phyloP scores from a whole-genome alignment of 2,329 filamentous ascomycete genomes.

The Ceratocystis lukuohia region DNA sequence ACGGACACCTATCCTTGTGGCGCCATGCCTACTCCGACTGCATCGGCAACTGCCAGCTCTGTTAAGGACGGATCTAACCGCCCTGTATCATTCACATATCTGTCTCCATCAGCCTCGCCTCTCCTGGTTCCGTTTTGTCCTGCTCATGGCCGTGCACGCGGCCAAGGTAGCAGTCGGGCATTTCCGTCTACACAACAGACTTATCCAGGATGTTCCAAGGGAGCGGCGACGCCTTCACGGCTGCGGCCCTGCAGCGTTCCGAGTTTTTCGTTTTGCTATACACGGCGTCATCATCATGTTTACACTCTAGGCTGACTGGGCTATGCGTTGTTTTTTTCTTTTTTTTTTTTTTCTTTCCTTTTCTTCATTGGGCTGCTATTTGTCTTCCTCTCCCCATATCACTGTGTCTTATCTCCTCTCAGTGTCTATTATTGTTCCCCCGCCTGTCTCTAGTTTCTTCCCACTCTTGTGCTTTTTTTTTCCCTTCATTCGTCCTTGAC shows the following conservation, averaged over 20 bases:
- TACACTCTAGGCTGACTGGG: slow-evolving; percentile 14
- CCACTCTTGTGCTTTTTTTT: slow-evolving; percentile 9
- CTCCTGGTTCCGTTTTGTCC: not conserved
- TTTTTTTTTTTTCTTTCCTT: not conserved
- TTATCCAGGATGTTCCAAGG: not conserved
- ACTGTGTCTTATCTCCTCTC: not conserved
- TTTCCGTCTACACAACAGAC: not conserved
- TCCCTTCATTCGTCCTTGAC: slow-evolving; percentile 7
- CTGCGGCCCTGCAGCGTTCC: slow-evolving; percentile 9
- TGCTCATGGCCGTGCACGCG: not conserved
- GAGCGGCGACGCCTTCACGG: not conserved
- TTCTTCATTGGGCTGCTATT: not conserved
- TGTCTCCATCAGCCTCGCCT: not conserved
- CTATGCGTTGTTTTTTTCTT: slow-evolving; percentile 1
- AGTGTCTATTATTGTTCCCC: slow-evolving; percentile 8
- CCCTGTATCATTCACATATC: not conserved
- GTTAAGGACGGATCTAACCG: not conserved
- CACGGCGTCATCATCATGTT: slow-evolving; percentile 14
- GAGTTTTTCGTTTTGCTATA: slow-evolving; percentile 17
- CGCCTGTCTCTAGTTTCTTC: slow-evolving; percentile 10
- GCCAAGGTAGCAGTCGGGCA: not conserved
- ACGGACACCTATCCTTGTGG: no score
- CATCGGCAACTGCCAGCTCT: not conserved
- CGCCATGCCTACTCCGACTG: not conserved
- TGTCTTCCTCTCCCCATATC: not conserved